A percentile compares a stretch with the other conserved stretches of the same genome.
Conservation (phyloP, 2,329 filamentous ascomycete genomes). For the Paecilomyces sp. region DNA sequence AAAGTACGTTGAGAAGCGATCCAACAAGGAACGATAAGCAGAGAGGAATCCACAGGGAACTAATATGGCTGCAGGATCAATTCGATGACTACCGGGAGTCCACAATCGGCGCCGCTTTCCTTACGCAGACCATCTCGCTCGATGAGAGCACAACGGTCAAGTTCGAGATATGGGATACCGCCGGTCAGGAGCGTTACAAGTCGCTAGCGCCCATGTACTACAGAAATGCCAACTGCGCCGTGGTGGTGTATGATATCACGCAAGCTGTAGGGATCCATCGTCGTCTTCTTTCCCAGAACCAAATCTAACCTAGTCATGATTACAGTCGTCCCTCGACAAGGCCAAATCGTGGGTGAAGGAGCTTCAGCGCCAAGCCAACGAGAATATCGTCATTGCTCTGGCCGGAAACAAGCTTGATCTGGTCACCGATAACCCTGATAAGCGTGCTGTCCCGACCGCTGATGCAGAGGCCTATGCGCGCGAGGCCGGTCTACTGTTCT, state of each 20-base stretch:
- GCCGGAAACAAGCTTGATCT: conserved; percentile 97
- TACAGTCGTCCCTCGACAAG: conserved; percentile 90
- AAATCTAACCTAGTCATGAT: conserved; percentile 10
- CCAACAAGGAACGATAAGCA: conserved; percentile 1
- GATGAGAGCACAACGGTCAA: conserved; percentile 98
- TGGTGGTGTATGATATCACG: conserved; percentile 98
- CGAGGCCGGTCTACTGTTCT: conserved; percentile 91
- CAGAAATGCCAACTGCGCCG: conserved; percentile 96
- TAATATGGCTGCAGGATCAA: conserved; percentile 66
- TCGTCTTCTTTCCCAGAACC: conserved; percentile 2
- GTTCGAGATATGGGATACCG: conserved; percentile 99
- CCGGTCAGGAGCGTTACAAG: conserved; percentile 98
- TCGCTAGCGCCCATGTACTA: conserved; percentile 99
- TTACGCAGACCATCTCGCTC: conserved; percentile 97
- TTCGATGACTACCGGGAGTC: conserved; percentile 98
- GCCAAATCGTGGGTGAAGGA: conserved; percentile 99
- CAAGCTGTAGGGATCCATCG: conserved; percentile 69
- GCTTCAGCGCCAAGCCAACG: conserved; percentile 95
- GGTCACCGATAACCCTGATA: conserved; percentile 88
- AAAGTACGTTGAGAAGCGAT: conserved; percentile 59
- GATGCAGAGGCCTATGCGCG: conserved; percentile 94
- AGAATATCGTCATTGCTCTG: conserved; percentile 98
- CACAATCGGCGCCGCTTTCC: conserved; percentile 95
- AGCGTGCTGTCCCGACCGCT: conserved; percentile 79
- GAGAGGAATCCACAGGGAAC: neutral